Percentiles rank a stretch among this genome's conserved stretches.
Evolutionary conservation across 2,329 filamentous ascomycete genomes (phyloP).

Genomic region (Colletotrichum chlorophyti): DNA sequence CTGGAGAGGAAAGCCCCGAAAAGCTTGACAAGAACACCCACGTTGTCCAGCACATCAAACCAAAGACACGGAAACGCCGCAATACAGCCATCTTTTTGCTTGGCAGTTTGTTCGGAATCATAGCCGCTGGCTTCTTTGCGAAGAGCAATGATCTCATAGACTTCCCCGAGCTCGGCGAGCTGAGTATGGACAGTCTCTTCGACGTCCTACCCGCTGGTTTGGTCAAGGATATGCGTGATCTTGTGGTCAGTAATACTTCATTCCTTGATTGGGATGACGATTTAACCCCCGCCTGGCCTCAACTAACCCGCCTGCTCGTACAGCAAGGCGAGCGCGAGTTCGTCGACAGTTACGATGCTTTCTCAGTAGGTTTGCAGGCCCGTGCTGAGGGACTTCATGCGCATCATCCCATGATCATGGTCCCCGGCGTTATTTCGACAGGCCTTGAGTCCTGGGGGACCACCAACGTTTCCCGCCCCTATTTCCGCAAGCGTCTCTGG

Average conservation of each 20-base stretch:
- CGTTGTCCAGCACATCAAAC: conserved; percentile 44
- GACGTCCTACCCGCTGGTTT: conserved; percentile 89
- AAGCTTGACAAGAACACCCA: conserved; percentile 46
- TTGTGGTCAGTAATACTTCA: conserved; percentile 67
- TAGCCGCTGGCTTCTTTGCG: conserved; percentile 90
- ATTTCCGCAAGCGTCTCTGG: conserved; percentile 95
- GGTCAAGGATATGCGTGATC: conserved; percentile 82
- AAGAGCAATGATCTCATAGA: conserved; percentile 89
- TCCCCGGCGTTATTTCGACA: conserved; percentile 96
- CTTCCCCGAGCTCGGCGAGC: conserved; percentile 71
- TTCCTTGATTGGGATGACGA: neutral
- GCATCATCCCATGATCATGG: conserved; percentile 92
- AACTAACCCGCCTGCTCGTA: conserved; percentile 29
- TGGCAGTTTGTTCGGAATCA: conserved; percentile 87
- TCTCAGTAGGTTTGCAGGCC: conserved; percentile 86
- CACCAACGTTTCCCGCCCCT: conserved; percentile 80
- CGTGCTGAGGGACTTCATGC: conserved; percentile 81
- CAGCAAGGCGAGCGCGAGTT: conserved; percentile 84
- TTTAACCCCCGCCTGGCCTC: neutral
- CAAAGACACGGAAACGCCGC: conserved; percentile 71
- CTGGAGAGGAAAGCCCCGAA: conserved; percentile 42
- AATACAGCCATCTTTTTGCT: conserved; percentile 85
- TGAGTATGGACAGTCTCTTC: conserved; percentile 84
- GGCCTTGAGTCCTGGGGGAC: conserved; percentile 98
- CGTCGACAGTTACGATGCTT: conserved; percentile 89